Conservation (phyloP, 441 rosid species). For the Cnidoscolus chayamansa region DNA sequence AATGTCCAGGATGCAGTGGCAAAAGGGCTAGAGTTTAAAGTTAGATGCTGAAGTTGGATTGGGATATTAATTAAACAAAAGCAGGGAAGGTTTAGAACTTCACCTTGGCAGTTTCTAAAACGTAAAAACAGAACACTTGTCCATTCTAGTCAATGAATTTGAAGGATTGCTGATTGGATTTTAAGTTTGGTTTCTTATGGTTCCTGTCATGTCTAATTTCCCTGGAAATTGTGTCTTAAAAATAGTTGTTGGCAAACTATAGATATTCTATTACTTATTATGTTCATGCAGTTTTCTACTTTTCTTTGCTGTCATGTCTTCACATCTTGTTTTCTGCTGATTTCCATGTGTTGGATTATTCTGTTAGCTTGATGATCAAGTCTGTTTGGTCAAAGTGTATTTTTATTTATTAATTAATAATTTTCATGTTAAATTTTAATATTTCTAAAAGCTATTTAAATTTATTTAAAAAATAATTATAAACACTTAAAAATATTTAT, state of each 20-base stretch:
- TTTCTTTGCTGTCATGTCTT: constrained; percentile 13
- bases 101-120: constrained; percentile 32
- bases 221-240: constrained; percentile 26
- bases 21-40: constrained; percentile 73
- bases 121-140: constrained; percentile 34
- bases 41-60: constrained; percentile 32
- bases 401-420: too few relatives aligned
- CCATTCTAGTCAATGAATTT: constrained; percentile 35
- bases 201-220: constrained; percentile 33
- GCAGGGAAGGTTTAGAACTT: constrained; percentile 34
- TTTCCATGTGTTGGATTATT: background rate
- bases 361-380: too few relatives aligned
- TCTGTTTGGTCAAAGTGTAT: too few relatives aligned
- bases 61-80: constrained; percentile 25
- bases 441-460: too few relatives aligned
- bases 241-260: constrained; percentile 30
- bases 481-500: too few relatives aligned
- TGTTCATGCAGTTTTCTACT: constrained; percentile 23
- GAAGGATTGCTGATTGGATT: constrained; percentile 31
- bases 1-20: constrained; percentile 85
- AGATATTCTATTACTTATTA: constrained; percentile 18
- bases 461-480: too few relatives aligned
- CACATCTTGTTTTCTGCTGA: background rate
- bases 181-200: constrained; percentile 22
- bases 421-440: too few relatives aligned